Evolutionary conservation across 2,329 filamentous ascomycete species (phyloP).

Genomic region (Phialemoniopsis sp.): DNA sequence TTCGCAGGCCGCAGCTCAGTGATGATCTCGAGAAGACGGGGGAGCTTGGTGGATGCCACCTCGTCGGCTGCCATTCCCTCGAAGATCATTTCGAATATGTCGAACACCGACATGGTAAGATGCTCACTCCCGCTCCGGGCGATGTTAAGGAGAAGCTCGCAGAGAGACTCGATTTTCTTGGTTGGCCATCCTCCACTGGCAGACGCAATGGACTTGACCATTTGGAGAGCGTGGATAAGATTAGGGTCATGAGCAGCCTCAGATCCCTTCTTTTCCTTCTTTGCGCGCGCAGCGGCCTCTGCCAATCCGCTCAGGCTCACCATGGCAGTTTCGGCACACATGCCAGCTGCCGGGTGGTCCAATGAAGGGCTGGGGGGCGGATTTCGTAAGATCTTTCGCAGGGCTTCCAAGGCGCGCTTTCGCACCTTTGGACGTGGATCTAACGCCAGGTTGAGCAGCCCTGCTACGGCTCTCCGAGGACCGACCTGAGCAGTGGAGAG

Average conservation of each 20-base stretch:
- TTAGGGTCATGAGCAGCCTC: slow-evolving; percentile 69
- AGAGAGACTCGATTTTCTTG: slow-evolving; percentile 89
- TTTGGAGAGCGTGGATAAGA: slow-evolving; percentile 85
- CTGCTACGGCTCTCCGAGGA: slow-evolving; percentile 81
- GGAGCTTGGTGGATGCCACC: slow-evolving; percentile 82
- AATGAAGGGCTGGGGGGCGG: slow-evolving; percentile 87
- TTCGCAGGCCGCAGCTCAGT: slow-evolving; percentile 85
- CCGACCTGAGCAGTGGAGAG: slow-evolving; percentile 78
- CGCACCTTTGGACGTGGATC: slow-evolving; percentile 90
- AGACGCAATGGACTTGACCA: slow-evolving; percentile 84
- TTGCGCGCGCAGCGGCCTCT: slow-evolving; percentile 53
- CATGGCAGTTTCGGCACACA: slow-evolving; percentile 90
- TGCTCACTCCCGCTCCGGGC: slow-evolving; percentile 90
- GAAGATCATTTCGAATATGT: slow-evolving; percentile 97
- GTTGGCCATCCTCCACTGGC: slow-evolving; percentile 94
- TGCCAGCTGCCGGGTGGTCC: slow-evolving; percentile 91
- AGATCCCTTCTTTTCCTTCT: slow-evolving; percentile 64
- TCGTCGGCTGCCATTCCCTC: slow-evolving; percentile 84
- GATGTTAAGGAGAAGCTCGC: slow-evolving; percentile 83
- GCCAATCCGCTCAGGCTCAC: slow-evolving; percentile 74
- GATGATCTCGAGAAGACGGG: slow-evolving; percentile 85
- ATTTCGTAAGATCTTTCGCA: slow-evolving; percentile 76
- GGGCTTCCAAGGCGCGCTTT: slow-evolving; percentile 85
- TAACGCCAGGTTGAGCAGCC: slow-evolving; percentile 77
- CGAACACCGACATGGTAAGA: slow-evolving; percentile 92